phyloP scores from a whole-genome alignment of 306 rosid genomes.

The Gillenia trifoliata region DNA sequence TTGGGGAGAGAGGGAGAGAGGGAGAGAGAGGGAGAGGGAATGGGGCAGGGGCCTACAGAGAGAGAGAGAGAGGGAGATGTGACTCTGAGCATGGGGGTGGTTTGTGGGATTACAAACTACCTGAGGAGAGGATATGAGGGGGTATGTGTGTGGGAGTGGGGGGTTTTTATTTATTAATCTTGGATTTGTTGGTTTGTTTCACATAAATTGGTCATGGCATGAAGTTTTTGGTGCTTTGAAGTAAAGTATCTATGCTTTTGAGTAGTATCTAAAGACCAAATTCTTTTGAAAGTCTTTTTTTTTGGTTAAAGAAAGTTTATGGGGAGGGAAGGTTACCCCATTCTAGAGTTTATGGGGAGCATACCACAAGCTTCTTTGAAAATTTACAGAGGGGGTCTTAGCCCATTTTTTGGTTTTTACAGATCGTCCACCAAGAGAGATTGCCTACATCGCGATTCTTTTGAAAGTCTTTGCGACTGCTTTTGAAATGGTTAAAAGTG shows the following conservation, averaged over 20 bases:
- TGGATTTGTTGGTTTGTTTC: constrained; percentile 13
- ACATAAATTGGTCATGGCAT: constrained; percentile 20
- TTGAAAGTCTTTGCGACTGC: too few relatives aligned
- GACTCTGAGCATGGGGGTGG: constrained; percentile 13
- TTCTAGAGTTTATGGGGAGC: too few relatives aligned
- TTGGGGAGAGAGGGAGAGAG: background rate
- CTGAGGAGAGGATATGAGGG: constrained; percentile 31
- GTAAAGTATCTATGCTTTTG: constrained; percentile 47
- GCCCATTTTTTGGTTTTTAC: too few relatives aligned
- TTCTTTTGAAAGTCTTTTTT: too few relatives aligned
- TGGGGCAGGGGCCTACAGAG: background rate
- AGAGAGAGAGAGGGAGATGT: background rate
- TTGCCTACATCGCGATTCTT: too few relatives aligned
- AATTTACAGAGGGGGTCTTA: too few relatives aligned
- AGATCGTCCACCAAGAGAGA: too few relatives aligned
- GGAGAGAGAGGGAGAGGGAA: background rate
- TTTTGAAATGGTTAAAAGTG: too few relatives aligned
- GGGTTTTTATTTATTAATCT: background rate
- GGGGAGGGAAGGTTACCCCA: too few relatives aligned
- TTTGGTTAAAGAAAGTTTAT: too few relatives aligned
- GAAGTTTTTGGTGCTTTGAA: constrained; percentile 40
- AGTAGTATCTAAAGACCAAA: too few relatives aligned
- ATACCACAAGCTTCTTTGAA: too few relatives aligned
- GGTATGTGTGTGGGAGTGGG: constrained; percentile 15
- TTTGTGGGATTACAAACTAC: constrained; percentile 43